These are phyloP conservation scores for Eremomyces bilateralis DNA, from an alignment of 495 filamentous ascomycete genomes.

Conservation along the genomic window DNA sequence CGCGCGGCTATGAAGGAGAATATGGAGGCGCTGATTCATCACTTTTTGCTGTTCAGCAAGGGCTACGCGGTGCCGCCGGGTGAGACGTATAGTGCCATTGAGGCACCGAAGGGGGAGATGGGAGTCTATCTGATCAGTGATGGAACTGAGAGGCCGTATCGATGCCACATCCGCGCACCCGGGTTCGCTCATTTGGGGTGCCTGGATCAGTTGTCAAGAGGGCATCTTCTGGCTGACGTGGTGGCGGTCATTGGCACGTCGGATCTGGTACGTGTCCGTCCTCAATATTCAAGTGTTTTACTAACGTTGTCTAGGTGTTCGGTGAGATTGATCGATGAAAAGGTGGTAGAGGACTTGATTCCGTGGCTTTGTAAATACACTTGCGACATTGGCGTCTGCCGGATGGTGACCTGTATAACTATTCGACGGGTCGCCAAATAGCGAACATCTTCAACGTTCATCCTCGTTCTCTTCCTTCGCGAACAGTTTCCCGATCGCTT, in stretches of 20 bases:
- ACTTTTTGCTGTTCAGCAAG: slow-evolving; percentile 97
- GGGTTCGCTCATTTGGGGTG: slow-evolving; percentile 90
- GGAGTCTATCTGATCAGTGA: slow-evolving; percentile 94
- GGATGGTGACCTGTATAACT: too few relatives aligned
- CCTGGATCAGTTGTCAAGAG: slow-evolving; percentile 80
- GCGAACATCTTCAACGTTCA: too few relatives aligned
- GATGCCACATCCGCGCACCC: slow-evolving; percentile 92
- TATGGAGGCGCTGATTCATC: slow-evolving; percentile 98
- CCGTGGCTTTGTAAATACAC: too few relatives aligned
- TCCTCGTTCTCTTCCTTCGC: too few relatives aligned
- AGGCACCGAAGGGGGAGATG: slow-evolving; percentile 99
- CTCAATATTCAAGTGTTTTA: too few relatives aligned
- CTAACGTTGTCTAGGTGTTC: too few relatives aligned
- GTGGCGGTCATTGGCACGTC: slow-evolving; percentile 74
- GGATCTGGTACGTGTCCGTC: slow-evolving; percentile 14
- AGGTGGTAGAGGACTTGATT: neutral
- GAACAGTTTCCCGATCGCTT: slow-evolving; percentile 49
- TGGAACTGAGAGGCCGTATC: slow-evolving; percentile 85
- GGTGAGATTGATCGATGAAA: slow-evolving; percentile 9
- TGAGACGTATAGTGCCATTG: slow-evolving; percentile 93
- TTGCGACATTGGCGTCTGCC: too few relatives aligned
- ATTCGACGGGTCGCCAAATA: too few relatives aligned
- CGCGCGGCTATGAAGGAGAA: slow-evolving; percentile 99
- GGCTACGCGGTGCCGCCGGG: slow-evolving; percentile 95
- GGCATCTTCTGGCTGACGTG: slow-evolving; percentile 88